Percentiles rank a stretch among this genome's conserved stretches.
phyloP scores from a whole-genome alignment of 140 eudicot genomes.

The Stevia rebaudiana region DNA sequence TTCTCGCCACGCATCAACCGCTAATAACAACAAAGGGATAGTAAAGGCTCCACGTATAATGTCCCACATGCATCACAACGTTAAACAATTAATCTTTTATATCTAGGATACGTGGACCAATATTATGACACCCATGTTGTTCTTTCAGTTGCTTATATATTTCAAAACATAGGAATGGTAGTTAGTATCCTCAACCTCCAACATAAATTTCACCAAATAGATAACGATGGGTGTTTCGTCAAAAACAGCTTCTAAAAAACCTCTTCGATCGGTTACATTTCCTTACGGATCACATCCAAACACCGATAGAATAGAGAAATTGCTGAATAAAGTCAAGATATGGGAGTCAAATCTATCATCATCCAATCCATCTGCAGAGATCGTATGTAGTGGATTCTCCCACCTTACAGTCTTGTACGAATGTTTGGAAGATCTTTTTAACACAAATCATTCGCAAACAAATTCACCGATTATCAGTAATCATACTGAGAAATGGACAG shows the following conservation, averaged over 20 bases:
- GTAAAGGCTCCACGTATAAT: constrained; percentile 5
- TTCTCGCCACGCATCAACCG: constrained; percentile 5
- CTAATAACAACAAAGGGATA: background rate
- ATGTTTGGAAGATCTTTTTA: constrained; percentile 24
- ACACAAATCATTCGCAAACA: background rate
- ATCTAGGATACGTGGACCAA: background rate
- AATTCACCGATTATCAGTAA: background rate
- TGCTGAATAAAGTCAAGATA: constrained; percentile 5
- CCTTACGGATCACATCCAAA: constrained; percentile 19
- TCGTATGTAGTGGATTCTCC: constrained; percentile 17
- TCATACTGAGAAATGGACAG: constrained; percentile 5
- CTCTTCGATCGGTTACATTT: background rate
- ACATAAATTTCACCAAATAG: background rate
- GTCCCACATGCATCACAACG: background rate
- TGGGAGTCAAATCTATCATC: constrained; percentile 6
- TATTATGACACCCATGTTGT: no score
- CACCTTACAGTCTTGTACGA: constrained; percentile 1
- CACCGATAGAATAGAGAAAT: background rate
- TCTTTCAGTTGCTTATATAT: constrained; percentile 8
- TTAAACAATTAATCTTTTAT: background rate
- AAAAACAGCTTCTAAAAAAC: background rate
- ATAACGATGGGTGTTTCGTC: background rate
- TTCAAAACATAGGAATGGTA: background rate
- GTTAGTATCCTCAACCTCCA: background rate
- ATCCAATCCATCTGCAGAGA: constrained; percentile 19